Evolutionary conservation across 2,329 filamentous ascomycete genomes (phyloP).

Genomic region (Exserohilum rostratum): DNA sequence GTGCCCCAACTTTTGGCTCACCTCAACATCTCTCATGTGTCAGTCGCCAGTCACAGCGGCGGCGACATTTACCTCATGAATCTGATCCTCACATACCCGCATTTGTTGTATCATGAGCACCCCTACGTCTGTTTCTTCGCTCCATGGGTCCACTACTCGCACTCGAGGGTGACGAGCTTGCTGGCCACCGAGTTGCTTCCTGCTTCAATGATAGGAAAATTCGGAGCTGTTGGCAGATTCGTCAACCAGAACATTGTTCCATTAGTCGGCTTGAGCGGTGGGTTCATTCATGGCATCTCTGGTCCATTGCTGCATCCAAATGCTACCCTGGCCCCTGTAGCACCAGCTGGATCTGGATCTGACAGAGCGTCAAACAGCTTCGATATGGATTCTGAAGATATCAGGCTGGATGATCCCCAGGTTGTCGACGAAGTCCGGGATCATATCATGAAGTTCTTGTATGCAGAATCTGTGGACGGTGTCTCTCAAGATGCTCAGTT

Average conservation of each 20-base stretch:
- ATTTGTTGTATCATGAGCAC: constrained; percentile 32
- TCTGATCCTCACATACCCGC: constrained; percentile 33
- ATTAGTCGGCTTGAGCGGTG: constrained; percentile 27
- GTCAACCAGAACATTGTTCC: constrained; percentile 33
- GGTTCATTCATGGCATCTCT: constrained; percentile 22
- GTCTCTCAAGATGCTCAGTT: constrained; percentile 36
- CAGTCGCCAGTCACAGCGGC: constrained; percentile 42
- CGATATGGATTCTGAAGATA: background rate
- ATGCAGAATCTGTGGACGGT: constrained; percentile 36
- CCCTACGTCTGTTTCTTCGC: constrained; percentile 42
- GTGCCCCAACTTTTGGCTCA: constrained; percentile 36
- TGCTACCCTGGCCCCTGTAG: constrained; percentile 17
- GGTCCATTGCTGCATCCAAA: constrained; percentile 11
- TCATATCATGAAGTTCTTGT: constrained; percentile 30
- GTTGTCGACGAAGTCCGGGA: constrained; percentile 32
- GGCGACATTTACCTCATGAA: constrained; percentile 41
- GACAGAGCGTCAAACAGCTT: constrained; percentile 7
- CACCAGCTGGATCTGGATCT: constrained; percentile 8
- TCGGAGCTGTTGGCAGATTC: constrained; percentile 26
- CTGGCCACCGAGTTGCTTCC: constrained; percentile 35
- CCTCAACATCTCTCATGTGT: constrained; percentile 37
- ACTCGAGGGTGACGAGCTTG: constrained; percentile 29
- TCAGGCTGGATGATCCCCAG: constrained; percentile 22
- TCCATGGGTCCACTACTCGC: constrained; percentile 40
- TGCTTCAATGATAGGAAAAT: constrained; percentile 32